Conservation (phyloP, 257 asterid species). For the Solanum piurae region DNA sequence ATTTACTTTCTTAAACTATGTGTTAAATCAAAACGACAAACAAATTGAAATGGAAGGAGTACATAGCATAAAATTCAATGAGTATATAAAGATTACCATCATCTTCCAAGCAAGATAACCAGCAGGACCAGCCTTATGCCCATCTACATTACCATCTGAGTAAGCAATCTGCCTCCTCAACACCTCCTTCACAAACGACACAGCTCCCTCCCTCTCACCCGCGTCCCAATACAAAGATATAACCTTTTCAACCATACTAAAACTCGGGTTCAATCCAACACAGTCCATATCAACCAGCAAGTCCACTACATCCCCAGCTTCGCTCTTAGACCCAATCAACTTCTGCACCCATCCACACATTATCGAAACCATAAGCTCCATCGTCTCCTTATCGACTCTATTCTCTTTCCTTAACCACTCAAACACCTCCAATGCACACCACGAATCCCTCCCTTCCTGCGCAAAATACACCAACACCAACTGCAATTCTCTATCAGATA, state of each 20-base stretch:
- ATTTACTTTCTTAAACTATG: background rate
- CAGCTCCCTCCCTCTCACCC: slow-evolving; percentile 45
- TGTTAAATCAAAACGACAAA: background rate
- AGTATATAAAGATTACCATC: slow-evolving; percentile 52
- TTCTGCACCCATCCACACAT: slow-evolving; percentile 93
- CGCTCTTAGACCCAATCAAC: slow-evolving; percentile 58
- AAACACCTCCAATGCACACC: slow-evolving; percentile 95
- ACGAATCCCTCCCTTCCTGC: slow-evolving; percentile 94
- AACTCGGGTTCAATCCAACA: slow-evolving; percentile 71
- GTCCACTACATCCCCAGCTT: slow-evolving; percentile 68
- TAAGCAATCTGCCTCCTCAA: slow-evolving; percentile 52
- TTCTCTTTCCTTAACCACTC: slow-evolving; percentile 98
- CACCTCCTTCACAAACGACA: slow-evolving; percentile 70
- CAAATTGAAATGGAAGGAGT: background rate
- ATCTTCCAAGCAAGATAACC: slow-evolving; percentile 98
- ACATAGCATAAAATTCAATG: background rate
- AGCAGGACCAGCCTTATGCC: slow-evolving; percentile 70
- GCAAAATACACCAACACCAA: slow-evolving; percentile 80
- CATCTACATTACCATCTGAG: slow-evolving; percentile 33
- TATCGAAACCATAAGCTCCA: slow-evolving; percentile 93
- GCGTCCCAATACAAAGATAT: slow-evolving; percentile 87
- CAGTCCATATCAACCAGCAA: slow-evolving; percentile 94
- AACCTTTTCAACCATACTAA: slow-evolving; percentile 91
- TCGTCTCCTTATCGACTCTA: slow-evolving; percentile 82
- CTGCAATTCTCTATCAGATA: slow-evolving; percentile 82